Base-by-base conservation (phyloP, 345 rosid genomes). In the Eucalyptus regnans region DNA sequence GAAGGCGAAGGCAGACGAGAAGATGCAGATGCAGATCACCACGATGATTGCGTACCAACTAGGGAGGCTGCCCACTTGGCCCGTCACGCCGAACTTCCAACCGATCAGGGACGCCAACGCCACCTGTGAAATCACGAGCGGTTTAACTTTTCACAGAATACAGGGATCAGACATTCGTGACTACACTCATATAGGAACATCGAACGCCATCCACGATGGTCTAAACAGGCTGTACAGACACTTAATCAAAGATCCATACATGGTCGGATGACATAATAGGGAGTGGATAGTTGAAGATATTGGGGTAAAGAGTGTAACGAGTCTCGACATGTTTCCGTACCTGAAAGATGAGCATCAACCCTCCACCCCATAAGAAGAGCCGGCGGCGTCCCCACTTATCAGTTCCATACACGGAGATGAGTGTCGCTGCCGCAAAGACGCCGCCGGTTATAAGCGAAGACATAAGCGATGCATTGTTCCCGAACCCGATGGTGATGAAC, bases 401-500 rank as follows among this genome's bases (percentile, higher is more conserved):
- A 22, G 87, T 56, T 9, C 46, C 86, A 10, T 54, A 86, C 12
- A 64, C 50, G 3, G 91, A 43, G 13, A 89, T 79, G 17, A 89
- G 13, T 7, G 83, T 85, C 50, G n/a, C n/a, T n/a, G n/a, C n/a
- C n/a, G n/a, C n/a, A n/a, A n/a, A n/a, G 15, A 86, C 33, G 6
- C 43, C 50, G 9, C 92, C 93, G 16, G 93, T 93, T 23, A 93
- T 91, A 23, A 93, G 89, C 2, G 93, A 89, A 1, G 94, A 91
- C 66, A 89, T 87, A 8, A 94, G 92, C 20, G 76, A 64, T 15
- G 76, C 76, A 14, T 64, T 0, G 41, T n/a, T 64, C 76, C 76
- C 76, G 76, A 94, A 92, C 12, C 96, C 95, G 27, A 94, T 71
- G 62, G 93, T 86, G 87, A 92, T 92, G 86, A 93, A 92, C 43